Conservation (phyloP, 805 yeast species). For the Starmerella bacillaris region DNA sequence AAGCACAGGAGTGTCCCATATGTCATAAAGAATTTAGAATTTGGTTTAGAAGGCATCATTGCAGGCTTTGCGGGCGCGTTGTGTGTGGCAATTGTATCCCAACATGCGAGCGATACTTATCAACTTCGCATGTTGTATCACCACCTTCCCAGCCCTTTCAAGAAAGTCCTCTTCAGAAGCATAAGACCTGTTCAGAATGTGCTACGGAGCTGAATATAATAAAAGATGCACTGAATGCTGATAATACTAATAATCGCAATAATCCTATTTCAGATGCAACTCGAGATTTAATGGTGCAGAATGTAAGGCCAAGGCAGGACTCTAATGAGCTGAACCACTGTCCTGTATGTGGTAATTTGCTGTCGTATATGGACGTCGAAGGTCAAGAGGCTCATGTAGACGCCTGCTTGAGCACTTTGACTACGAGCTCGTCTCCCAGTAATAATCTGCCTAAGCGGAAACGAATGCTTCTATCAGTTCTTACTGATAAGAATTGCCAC, state of each 20-base stretch:
- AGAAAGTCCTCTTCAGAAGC: conserved; percentile 38
- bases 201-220: conserved; percentile 41
- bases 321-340: conserved; percentile 23
- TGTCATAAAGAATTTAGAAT: conserved; percentile 39
- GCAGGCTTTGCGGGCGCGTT: conserved; percentile 56
- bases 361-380: conserved; percentile 18
- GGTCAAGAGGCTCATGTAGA: conserved; percentile 51
- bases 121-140: conserved; percentile 39
- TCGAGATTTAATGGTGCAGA: conserved; percentile 16
- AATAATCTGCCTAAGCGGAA: conserved; percentile 29
- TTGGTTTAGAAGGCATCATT: conserved; percentile 63
- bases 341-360: conserved; percentile 24
- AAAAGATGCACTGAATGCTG: conserved; percentile 24
- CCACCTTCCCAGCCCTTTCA: conserved; percentile 33
- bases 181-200: conserved; percentile 63
- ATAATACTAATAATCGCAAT: conserved; percentile 5
- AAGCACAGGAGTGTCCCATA: conserved; percentile 33
- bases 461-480: conserved; percentile 56
- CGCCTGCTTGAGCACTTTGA: conserved; percentile 36
- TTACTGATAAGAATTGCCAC: conserved; percentile 22
- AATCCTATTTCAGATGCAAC: conserved; percentile 2
- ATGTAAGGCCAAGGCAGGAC: conserved; percentile 11
- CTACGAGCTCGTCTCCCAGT: background rate
- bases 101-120: conserved; percentile 35
- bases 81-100: conserved; percentile 56